Conservation (phyloP, 2,329 filamentous ascomycete genomes). For the Trichoderma hamatum region DNA sequence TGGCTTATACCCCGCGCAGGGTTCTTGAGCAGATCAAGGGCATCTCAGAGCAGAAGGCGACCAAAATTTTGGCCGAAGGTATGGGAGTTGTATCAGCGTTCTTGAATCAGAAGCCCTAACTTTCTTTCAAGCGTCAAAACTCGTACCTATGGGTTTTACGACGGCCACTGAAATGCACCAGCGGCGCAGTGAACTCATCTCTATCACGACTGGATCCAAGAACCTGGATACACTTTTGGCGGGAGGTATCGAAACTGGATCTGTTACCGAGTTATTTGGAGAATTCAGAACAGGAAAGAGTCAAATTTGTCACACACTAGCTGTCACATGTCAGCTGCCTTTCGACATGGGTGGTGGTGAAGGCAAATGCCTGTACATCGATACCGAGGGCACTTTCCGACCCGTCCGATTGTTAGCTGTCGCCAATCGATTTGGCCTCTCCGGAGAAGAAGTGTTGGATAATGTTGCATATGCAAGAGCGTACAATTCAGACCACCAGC, state of each 20-base stretch:
- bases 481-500: slow-evolving; percentile 97
- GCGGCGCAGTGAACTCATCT: slow-evolving; percentile 93
- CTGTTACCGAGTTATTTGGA: slow-evolving; percentile 96
- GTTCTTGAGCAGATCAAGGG: slow-evolving; percentile 94
- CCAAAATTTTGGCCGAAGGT: slow-evolving; percentile 90
- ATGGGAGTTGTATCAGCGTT: slow-evolving; percentile 20
- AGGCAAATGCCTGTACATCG: slow-evolving; percentile 97
- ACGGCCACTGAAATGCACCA: slow-evolving; percentile 99
- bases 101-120: not conserved
- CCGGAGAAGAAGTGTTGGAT: slow-evolving; percentile 95
- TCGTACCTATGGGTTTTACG: slow-evolving; percentile 98
- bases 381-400: slow-evolving; percentile 96
- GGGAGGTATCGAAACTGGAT: slow-evolving; percentile 94
- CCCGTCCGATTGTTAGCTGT: slow-evolving; percentile 89
- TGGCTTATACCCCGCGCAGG: slow-evolving; percentile 87
- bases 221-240: slow-evolving; percentile 93
- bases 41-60: slow-evolving; percentile 95
- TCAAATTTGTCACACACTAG: slow-evolving; percentile 98
- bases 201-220: slow-evolving; percentile 97
- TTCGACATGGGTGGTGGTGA: slow-evolving; percentile 99
- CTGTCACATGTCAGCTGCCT: slow-evolving; percentile 94
- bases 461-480: slow-evolving; percentile 97
- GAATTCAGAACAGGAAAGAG: slow-evolving; percentile 98
- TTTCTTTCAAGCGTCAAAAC: slow-evolving; percentile 71
- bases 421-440: slow-evolving; percentile 90